phyloP scores from a whole-genome alignment of 2,329 filamentous ascomycete genomes.

The Didymella keratinophila region DNA sequence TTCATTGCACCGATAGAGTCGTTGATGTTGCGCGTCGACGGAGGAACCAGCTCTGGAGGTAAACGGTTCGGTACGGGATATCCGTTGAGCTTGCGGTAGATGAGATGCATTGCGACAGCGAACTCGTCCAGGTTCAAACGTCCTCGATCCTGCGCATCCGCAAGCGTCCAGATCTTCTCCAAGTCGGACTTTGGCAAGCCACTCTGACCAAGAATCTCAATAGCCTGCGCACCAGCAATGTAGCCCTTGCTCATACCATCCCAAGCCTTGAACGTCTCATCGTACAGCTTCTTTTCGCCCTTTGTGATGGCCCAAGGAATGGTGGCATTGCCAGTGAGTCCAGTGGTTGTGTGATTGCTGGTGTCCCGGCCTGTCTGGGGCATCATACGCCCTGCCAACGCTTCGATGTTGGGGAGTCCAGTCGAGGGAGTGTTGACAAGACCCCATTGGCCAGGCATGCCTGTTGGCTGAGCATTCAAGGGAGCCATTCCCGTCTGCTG shows the following conservation, averaged over 20 bases:
- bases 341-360: conserved; percentile 82
- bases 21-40: conserved; percentile 91
- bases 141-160: conserved; percentile 92
- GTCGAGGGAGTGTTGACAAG: conserved; percentile 91
- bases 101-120: conserved; percentile 97
- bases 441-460: conserved; percentile 95
- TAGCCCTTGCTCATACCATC: conserved; percentile 93
- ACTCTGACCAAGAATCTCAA: conserved; percentile 97
- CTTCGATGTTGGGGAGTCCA: conserved; percentile 92
- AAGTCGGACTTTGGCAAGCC: conserved; percentile 89
- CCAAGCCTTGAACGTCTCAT: conserved; percentile 94
- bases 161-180: conserved; percentile 92
- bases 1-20: conserved; percentile 95
- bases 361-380: conserved; percentile 87
- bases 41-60: conserved; percentile 90
- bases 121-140: conserved; percentile 96
- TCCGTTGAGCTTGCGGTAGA: conserved; percentile 95
- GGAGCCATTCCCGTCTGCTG: conserved; percentile 69
- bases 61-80: conserved; percentile 89
- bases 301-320: conserved; percentile 99
- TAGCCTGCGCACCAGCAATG: conserved; percentile 89
- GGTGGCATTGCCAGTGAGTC: conserved; percentile 89
- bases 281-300: conserved; percentile 96
- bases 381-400: conserved; percentile 94
- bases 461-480: conserved; percentile 92